Conservation (phyloP, 2,329 filamentous ascomycete species). For the Bipolaris oryzae region DNA sequence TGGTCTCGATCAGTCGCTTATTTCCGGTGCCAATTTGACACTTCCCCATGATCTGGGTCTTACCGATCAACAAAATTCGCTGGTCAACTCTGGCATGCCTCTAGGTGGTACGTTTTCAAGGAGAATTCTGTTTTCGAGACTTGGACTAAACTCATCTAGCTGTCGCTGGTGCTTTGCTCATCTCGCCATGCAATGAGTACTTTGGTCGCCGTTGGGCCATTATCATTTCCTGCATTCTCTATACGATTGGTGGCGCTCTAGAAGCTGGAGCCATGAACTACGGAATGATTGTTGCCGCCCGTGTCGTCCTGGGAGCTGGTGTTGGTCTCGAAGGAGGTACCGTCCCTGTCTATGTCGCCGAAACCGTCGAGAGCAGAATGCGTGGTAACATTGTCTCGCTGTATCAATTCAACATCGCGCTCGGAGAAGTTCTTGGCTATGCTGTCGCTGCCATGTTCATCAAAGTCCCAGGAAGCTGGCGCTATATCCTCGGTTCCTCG, state of each 20-base stretch:
- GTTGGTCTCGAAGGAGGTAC: conserved; percentile 77
- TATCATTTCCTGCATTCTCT: conserved; percentile 70
- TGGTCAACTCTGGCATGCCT: conserved; percentile 74
- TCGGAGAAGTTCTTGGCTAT: conserved; percentile 76
- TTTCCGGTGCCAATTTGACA: conserved; percentile 72
- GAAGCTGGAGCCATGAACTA: conserved; percentile 72
- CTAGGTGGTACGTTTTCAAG: conserved; percentile 56
- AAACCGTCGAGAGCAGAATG: conserved; percentile 69
- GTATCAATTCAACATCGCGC: conserved; percentile 77
- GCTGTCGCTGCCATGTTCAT: conserved; percentile 75
- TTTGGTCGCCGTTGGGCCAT: conserved; percentile 72
- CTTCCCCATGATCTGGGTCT: conserved; percentile 66
- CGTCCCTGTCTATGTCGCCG: conserved; percentile 75
- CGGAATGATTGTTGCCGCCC: conserved; percentile 71
- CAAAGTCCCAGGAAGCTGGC: conserved; percentile 72
- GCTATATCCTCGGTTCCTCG: conserved; percentile 75
- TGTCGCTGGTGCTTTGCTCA: conserved; percentile 70
- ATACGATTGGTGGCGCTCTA: conserved; percentile 71
- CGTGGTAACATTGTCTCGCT: conserved; percentile 75
- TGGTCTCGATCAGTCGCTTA: conserved; percentile 74
- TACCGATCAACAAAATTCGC: conserved; percentile 61
- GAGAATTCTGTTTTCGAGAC: no score
- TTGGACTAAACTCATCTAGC: conserved; percentile 48
- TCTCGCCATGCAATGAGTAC: conserved; percentile 70
- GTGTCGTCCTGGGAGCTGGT: conserved; percentile 72